Evolutionary conservation across 2,329 filamentous ascomycete genomes (phyloP), one percentile per base, ranked within the genome.

Genomic region (Penicillium rolfsii): DNA sequence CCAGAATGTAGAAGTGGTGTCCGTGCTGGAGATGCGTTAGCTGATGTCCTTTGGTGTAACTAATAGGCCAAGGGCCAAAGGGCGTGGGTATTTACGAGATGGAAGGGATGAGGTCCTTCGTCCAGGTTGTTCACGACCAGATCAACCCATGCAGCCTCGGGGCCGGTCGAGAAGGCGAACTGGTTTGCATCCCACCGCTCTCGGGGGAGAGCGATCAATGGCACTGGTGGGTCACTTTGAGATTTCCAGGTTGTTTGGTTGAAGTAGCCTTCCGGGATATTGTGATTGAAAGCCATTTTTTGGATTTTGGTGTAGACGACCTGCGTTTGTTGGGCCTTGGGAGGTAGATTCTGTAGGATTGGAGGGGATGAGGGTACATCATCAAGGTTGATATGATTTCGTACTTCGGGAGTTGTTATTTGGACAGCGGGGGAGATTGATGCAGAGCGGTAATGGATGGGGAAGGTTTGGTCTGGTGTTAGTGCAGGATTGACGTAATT

Each of bases 71-170:
- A 22, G 19, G 19, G 19, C 19, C 12, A 30, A n/a, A 36, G 33
- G 24, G 22, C 35, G 12, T 24, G 9, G 9, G n/a, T 26, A 62
- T 70, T 58, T 69, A 81, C 79, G 45, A 84, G 60, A 64, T 84
- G 82, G 59, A 83, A 83, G 0, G 82, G 82, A 64, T 84, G 82
- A 0, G 75, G 71, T 6, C 79, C 79, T 43, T 83, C 81, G 58
- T 84, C 82, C 16, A 83, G 71, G 57, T 84, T 84, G 63, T 84
- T 84, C 52, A 83, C 70, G 3, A 82, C 73, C 0, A 83, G 64
- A 62, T 83, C 81, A 0, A 83, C 71, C 81, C 82, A 84, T 30
- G 52, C 54, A 5, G 69, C 63, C 3, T 67, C 59, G 33, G 63
- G 61, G 6, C 67, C 74, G n/a, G 69, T 74, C 6, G 67, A 71